phyloP scores from a whole-genome alignment of 352 stramenopile species.

The Pilasporangium apinafurcum region DNA sequence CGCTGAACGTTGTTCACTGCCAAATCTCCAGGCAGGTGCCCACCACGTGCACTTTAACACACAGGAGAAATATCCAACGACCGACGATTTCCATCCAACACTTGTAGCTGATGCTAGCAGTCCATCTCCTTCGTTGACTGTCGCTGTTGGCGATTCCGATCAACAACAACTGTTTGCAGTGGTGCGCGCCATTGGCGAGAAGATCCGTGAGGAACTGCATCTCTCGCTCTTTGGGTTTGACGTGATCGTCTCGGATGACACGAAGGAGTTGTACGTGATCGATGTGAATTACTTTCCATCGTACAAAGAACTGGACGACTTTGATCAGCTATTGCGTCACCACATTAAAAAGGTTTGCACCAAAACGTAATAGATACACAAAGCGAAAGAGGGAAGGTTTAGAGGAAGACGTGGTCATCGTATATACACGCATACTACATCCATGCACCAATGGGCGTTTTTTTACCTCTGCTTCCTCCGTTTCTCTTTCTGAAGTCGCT shows the following conservation, averaged over 20 bases:
- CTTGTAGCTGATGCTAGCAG: neutral
- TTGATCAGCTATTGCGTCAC: slow-evolving; percentile 43
- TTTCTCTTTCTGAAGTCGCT: slow-evolving; percentile 15
- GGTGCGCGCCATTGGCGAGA: slow-evolving; percentile 51
- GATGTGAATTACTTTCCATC: slow-evolving; percentile 88
- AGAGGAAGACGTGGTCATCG: no score
- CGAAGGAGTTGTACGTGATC: slow-evolving; percentile 60
- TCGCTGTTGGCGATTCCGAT: slow-evolving; percentile 2
- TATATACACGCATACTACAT: no score
- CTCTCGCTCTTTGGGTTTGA: slow-evolving; percentile 83
- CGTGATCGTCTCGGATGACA: slow-evolving; percentile 68
- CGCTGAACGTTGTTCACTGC: slow-evolving; percentile 65
- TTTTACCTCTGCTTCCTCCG: neutral
- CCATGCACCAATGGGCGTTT: no score
- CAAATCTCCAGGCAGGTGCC: slow-evolving; percentile 50
- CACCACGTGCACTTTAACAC: slow-evolving; percentile 76
- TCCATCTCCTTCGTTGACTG: neutral
- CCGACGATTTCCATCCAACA: slow-evolving; percentile 43
- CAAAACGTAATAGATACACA: slow-evolving; percentile 8
- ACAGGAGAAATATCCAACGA: slow-evolving; percentile 68
- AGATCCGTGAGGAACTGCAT: slow-evolving; percentile 51
- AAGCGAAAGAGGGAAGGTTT: no score
- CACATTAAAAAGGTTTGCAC: slow-evolving; percentile 46
- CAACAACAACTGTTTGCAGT: slow-evolving; percentile 52
- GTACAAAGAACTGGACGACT: slow-evolving; percentile 75